Evolutionary conservation across 805 yeast species (phyloP).

Genomic region (Saturnispora hagleri): DNA sequence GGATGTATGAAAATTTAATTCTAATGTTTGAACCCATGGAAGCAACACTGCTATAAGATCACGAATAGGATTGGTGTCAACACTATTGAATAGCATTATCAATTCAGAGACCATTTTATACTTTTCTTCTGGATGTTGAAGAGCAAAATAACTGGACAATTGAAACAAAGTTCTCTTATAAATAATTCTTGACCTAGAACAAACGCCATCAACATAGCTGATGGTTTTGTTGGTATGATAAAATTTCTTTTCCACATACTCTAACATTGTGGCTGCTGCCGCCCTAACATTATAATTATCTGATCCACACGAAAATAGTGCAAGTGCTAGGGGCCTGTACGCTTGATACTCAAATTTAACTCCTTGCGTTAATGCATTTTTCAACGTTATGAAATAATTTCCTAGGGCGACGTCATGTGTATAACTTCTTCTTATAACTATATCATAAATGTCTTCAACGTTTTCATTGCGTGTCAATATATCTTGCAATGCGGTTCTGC

Average conservation of each 20-base stretch:
- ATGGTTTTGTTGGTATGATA: constrained; percentile 46
- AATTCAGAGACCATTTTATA: constrained; percentile 60
- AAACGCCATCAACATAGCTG: constrained; percentile 58
- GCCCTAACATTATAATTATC: constrained; percentile 58
- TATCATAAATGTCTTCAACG: constrained; percentile 41
- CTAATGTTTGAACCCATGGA: constrained; percentile 90
- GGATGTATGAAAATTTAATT: constrained; percentile 34
- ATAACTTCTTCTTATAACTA: constrained; percentile 67
- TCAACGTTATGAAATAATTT: constrained; percentile 62
- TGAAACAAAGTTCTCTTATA: constrained; percentile 81
- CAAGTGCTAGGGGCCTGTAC: constrained; percentile 63
- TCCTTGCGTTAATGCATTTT: constrained; percentile 49
- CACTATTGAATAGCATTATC: constrained; percentile 58
- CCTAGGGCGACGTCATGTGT: constrained; percentile 47
- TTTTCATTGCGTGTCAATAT: constrained; percentile 53
- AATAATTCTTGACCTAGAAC: constrained; percentile 70
- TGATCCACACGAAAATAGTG: constrained; percentile 71
- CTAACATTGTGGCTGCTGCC: constrained; percentile 64
- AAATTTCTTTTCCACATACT: constrained; percentile 50
- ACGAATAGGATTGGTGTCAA: constrained; percentile 50
- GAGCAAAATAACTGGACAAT: constrained; percentile 65
- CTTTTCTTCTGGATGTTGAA: constrained; percentile 48
- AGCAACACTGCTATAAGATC: constrained; percentile 72
- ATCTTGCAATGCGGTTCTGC: constrained; percentile 61
- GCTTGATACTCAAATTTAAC: constrained; percentile 43